Conservation (phyloP, 345 rosid genomes). For the Salix dunnii region DNA sequence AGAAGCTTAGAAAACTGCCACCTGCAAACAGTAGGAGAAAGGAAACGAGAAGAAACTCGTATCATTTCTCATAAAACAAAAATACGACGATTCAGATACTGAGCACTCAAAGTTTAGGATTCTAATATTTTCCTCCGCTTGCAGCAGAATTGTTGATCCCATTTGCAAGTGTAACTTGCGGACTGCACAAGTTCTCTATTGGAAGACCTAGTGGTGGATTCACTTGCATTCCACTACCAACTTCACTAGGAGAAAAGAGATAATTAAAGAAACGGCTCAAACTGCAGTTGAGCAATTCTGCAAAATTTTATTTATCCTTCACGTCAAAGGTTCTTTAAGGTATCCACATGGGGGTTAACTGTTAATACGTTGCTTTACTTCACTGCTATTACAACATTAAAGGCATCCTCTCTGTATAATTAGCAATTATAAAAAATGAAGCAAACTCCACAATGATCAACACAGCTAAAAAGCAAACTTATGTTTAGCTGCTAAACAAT, state of each 20-base stretch:
- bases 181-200: background rate
- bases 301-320: no score
- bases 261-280: background rate
- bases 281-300: background rate
- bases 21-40: slow-evolving; percentile 24
- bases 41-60: background rate
- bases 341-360: no score
- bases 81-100: background rate
- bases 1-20: slow-evolving; percentile 16
- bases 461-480: background rate
- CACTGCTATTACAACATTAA: no score
- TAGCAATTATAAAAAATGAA: background rate
- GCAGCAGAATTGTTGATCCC: background rate
- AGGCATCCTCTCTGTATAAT: background rate
- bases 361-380: no score
- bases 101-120: background rate
- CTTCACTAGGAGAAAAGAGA: no score
- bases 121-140: background rate
- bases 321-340: no score
- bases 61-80: background rate
- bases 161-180: no score
- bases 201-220: background rate
- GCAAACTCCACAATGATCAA: background rate
- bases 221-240: background rate
- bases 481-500: no score